These are phyloP conservation scores for Clonostachys rosea DNA, from an alignment of 2,329 filamentous ascomycete genomes.

Conservation along the genomic window DNA sequence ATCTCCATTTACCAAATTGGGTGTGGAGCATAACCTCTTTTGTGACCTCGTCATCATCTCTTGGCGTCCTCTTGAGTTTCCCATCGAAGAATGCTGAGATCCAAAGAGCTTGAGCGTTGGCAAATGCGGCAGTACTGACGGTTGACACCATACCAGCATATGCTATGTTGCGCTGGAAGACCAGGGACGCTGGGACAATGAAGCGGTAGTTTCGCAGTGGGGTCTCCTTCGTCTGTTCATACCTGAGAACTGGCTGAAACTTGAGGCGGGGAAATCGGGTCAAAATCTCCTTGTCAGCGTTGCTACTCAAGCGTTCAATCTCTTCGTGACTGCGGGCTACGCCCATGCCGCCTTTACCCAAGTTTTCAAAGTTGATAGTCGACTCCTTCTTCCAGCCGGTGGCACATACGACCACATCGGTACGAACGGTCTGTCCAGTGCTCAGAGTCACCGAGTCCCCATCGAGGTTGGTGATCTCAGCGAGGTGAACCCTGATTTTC, in stretches of 20 bases:
- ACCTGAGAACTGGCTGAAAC: constrained; percentile 10
- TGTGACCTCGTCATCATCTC: constrained; percentile 31
- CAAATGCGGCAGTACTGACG: constrained; percentile 23
- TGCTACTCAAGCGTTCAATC: constrained; percentile 4
- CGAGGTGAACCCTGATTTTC: constrained; percentile 39
- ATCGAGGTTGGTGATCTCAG: constrained; percentile 35
- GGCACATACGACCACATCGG: constrained; percentile 42
- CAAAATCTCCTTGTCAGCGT: constrained; percentile 10
- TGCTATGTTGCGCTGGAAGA: constrained; percentile 19
- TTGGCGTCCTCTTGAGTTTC: constrained; percentile 27
- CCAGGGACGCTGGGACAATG: constrained; percentile 11
- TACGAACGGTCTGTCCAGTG: constrained; percentile 28
- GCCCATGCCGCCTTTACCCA: constrained; percentile 4
- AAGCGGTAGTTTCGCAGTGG: constrained; percentile 16
- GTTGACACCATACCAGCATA: constrained; percentile 22
- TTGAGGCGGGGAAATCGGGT: constrained; percentile 10
- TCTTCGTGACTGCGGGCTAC: constrained; percentile 7
- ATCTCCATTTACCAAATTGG: constrained; percentile 67
- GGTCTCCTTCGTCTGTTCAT: constrained; percentile 8
- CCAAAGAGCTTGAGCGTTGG: constrained; percentile 40
- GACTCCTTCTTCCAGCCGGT: constrained; percentile 47
- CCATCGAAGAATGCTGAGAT: constrained; percentile 51
- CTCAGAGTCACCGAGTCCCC: constrained; percentile 31
- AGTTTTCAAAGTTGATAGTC: constrained; percentile 31
- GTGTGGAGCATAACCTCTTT: constrained; percentile 58